phyloP scores from a whole-genome alignment of 768 basidiomycete species.

The Auricularia sp. region DNA sequence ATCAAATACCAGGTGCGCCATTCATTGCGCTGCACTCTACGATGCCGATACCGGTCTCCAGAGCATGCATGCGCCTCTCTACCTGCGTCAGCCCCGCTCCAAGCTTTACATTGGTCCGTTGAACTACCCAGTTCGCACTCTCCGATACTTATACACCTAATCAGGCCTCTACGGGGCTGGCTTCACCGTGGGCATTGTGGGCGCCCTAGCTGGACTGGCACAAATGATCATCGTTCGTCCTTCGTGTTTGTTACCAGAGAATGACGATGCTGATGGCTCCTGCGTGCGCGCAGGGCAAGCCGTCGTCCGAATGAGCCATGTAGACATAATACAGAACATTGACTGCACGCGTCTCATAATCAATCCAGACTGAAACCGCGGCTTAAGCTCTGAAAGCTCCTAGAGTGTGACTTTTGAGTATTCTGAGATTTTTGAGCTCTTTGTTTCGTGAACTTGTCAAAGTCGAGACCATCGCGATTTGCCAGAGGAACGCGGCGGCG shows the following conservation, averaged over 20 bases:
- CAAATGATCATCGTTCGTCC: constrained; percentile 32
- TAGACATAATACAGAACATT: neutral
- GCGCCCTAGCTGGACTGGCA: constrained; percentile 41
- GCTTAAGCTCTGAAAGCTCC: too few species aligned
- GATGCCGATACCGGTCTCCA: neutral
- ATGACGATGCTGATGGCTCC: too few species aligned
- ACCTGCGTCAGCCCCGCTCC: constrained; percentile 52
- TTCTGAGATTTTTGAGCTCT: too few species aligned
- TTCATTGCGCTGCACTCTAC: neutral
- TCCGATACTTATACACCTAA: neutral
- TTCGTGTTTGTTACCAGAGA: constrained; percentile 4
- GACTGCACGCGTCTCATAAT: neutral
- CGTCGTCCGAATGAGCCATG: neutral
- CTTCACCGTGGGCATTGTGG: constrained; percentile 46
- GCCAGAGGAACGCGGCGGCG: too few species aligned
- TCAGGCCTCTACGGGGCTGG: constrained; percentile 46
- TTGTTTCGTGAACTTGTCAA: too few species aligned
- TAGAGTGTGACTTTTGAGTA: too few species aligned
- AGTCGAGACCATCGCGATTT: too few species aligned
- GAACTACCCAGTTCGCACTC: constrained; percentile 4
- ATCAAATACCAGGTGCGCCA: neutral
- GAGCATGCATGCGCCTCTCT: constrained; percentile 29
- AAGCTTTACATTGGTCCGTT: constrained; percentile 53
- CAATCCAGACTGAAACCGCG: too few species aligned
- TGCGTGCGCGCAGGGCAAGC: neutral